Conservation (phyloP, 2,329 filamentous ascomycete species). For the Ceratocystis alfenasii region DNA sequence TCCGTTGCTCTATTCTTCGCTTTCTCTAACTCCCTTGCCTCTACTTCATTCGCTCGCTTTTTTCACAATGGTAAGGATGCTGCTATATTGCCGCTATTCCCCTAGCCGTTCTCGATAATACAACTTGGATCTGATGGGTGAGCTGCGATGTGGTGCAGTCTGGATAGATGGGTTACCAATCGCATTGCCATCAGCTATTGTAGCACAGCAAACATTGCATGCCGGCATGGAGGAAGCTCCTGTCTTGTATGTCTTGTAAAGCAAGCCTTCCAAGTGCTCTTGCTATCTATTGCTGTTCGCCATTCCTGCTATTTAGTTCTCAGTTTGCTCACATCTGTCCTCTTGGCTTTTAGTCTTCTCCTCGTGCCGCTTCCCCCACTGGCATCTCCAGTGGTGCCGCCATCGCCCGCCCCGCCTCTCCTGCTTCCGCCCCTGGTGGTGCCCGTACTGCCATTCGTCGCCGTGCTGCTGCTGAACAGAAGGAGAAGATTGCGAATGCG, state of each 20-base stretch:
- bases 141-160: not conserved
- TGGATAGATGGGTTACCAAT: not conserved
- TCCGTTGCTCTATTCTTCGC: not conserved
- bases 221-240: not conserved
- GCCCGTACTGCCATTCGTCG: conserved; percentile 91
- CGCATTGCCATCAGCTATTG: not conserved
- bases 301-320: not conserved
- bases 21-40: not conserved
- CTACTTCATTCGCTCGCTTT: not conserved
- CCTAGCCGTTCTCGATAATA: conserved; percentile 15
- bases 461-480: conserved; percentile 90
- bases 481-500: conserved; percentile 91
- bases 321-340: conserved; percentile 1
- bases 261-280: not conserved
- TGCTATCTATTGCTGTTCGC: not conserved
- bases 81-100: not conserved
- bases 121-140: not conserved
- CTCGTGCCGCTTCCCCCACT: conserved; percentile 48
- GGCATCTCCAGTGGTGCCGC: conserved; percentile 52
- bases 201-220: not conserved
- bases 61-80: conserved; percentile 12
- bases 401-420: conserved; percentile 69
- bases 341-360: conserved; percentile 39
- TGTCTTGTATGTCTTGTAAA: not conserved
- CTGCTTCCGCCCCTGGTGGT: conserved; percentile 70